These are phyloP conservation scores for Gastrolobium bilobum DNA, from an alignment of 306 rosid genomes.

Conservation along the genomic window DNA sequence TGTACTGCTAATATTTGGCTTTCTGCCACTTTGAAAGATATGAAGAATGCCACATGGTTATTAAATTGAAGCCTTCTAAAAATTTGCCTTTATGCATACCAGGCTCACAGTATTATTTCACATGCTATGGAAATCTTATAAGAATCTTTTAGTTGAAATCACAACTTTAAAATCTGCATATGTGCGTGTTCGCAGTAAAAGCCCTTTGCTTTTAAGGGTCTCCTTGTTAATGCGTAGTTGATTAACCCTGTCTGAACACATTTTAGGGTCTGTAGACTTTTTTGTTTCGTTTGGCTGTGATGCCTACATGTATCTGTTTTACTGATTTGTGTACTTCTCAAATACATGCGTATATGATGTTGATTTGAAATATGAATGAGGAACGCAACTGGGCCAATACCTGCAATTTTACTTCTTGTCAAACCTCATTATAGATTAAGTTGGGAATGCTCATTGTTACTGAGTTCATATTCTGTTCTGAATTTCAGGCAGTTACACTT, in stretches of 20 bases:
- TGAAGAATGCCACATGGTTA: conserved; percentile 20
- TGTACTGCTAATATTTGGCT: conserved; percentile 28
- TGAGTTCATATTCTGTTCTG: conserved; percentile 35
- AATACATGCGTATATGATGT: conserved; percentile 1
- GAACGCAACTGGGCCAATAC: conserved; percentile 8
- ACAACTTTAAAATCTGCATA: conserved; percentile 13
- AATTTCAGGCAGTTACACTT: conserved; percentile 84
- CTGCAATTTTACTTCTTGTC: conserved; percentile 12
- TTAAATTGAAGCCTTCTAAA: conserved; percentile 8
- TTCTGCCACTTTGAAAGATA: conserved; percentile 25
- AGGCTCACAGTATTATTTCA: conserved; percentile 8
- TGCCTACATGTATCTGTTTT: conserved; percentile 28
- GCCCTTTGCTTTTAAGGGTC: conserved; percentile 28
- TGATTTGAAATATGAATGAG: conserved; percentile 39
- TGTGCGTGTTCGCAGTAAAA: background rate
- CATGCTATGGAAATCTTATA: background rate
- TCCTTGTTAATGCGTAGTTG: conserved; percentile 12
- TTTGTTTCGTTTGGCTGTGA: background rate
- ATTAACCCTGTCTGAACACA: conserved; percentile 11
- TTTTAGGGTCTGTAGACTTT: background rate
- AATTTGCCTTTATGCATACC: conserved; percentile 12
- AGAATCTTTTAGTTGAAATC: background rate
- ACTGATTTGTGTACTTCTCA: conserved; percentile 16
- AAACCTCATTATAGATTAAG: conserved; percentile 19
- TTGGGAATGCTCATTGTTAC: conserved; percentile 44